Percentiles rank a stretch among this genome's conserved stretches.
Evolutionary conservation across 2,329 filamentous ascomycete species (phyloP).

Genomic region (Clarireedia hainanense): DNA sequence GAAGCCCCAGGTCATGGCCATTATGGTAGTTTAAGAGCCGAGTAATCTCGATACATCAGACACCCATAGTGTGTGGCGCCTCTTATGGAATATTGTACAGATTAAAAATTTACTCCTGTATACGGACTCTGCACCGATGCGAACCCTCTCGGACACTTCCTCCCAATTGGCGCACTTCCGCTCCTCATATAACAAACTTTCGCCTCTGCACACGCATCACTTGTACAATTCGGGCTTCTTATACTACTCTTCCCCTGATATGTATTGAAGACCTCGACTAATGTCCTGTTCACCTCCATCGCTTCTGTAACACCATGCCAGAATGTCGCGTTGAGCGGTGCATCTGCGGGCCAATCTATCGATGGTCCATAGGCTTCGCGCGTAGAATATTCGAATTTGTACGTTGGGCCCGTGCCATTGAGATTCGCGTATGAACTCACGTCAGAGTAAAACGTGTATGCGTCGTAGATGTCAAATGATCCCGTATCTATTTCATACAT

Average conservation of each 20-base stretch:
- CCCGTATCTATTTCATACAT: conserved; percentile 48
- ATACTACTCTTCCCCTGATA: conserved; percentile 45
- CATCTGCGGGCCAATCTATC: conserved; percentile 37
- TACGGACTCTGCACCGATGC: conserved; percentile 33
- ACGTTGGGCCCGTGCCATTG: conserved; percentile 37
- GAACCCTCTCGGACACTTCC: conserved; percentile 44
- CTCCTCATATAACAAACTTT: conserved; percentile 53
- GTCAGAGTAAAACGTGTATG: conserved; percentile 45
- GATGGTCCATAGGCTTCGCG: conserved; percentile 39
- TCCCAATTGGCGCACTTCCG: conserved; percentile 44
- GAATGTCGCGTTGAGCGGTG: conserved; percentile 50
- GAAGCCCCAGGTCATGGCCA: too few species aligned
- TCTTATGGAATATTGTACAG: too few species aligned
- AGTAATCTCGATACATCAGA: too few species aligned
- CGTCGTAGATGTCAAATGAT: conserved; percentile 44
- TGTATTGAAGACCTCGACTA: conserved; percentile 43
- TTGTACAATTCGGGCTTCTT: conserved; percentile 44
- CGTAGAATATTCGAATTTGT: conserved; percentile 43
- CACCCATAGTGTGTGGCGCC: too few species aligned
- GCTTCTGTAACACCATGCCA: conserved; percentile 51
- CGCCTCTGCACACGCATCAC: conserved; percentile 40
- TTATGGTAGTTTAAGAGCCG: too few species aligned
- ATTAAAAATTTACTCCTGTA: conserved; percentile 29
- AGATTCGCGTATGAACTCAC: conserved; percentile 37
- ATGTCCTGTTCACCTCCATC: conserved; percentile 41